These are phyloP conservation scores for Pyracantha coccinea DNA, from an alignment of 331 rosid genomes.

Conservation along the genomic window DNA sequence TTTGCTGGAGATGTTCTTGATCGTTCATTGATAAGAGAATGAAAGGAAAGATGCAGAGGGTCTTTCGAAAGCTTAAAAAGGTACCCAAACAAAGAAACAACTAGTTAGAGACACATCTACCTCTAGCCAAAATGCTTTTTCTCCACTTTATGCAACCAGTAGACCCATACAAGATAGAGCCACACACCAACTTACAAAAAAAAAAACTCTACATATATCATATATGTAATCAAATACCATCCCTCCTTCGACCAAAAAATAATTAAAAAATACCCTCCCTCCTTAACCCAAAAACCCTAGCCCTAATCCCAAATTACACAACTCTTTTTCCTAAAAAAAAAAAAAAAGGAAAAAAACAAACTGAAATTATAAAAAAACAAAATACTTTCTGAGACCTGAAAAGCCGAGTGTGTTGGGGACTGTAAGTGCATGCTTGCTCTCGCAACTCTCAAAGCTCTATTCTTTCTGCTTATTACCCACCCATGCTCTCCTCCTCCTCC, in stretches of 20 bases:
- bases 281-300: constrained; percentile 17
- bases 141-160: constrained; percentile 40
- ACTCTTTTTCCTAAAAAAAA: constrained; percentile 4
- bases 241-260: no score
- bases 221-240: no score
- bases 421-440: constrained; percentile 45
- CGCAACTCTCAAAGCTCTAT: constrained; percentile 46
- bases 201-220: not conserved
- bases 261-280: not conserved
- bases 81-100: constrained; percentile 25
- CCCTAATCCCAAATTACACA: constrained; percentile 23
- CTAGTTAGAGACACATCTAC: constrained; percentile 55
- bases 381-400: not conserved
- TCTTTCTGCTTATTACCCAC: constrained; percentile 23
- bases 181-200: constrained; percentile 30
- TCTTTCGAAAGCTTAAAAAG: constrained; percentile 32
- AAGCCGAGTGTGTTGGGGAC: constrained; percentile 26
- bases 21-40: not conserved
- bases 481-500: constrained; percentile 53
- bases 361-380: constrained; percentile 5
- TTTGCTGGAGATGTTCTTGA: no score
- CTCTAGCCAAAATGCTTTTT: constrained; percentile 50
- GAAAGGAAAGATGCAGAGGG: constrained; percentile 5
- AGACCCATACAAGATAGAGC: constrained; percentile 52
- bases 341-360: constrained; percentile 31